Conservation (phyloP, 495 filamentous ascomycete species). For the Alectoria sarmentosa region DNA sequence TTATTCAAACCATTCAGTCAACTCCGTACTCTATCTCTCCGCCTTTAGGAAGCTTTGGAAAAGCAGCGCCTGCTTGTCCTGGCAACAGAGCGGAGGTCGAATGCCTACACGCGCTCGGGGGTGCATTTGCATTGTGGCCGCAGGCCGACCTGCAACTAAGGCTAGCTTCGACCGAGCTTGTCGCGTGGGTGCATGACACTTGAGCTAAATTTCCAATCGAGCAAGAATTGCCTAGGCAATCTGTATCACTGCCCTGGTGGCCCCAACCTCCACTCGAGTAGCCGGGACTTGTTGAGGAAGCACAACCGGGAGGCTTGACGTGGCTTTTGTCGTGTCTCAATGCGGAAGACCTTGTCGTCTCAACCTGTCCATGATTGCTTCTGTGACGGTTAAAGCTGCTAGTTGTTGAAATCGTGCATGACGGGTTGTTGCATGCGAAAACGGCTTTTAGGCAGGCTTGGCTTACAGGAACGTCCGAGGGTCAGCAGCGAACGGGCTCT, state of each 20-base stretch:
- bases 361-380: slow-evolving; percentile 3
- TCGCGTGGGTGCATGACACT: slow-evolving; percentile 19
- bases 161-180: slow-evolving; percentile 15
- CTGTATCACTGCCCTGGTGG: background rate
- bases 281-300: background rate
- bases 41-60: slow-evolving; percentile 1
- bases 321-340: slow-evolving; percentile 17
- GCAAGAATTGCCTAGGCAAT: slow-evolving; percentile 12
- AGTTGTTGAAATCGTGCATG: background rate
- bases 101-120: slow-evolving; percentile 17
- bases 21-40: background rate
- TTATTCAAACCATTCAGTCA: slow-evolving; percentile 11
- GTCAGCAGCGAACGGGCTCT: slow-evolving; percentile 6
- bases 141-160: slow-evolving; percentile 15
- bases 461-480: slow-evolving; percentile 13
- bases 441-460: slow-evolving; percentile 9
- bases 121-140: slow-evolving; percentile 12
- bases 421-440: slow-evolving; percentile 13
- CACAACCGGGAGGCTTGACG: slow-evolving; percentile 17
- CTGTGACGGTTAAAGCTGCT: slow-evolving; percentile 11
- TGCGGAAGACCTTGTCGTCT: slow-evolving; percentile 12
- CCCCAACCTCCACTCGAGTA: background rate
- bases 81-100: slow-evolving; percentile 3
- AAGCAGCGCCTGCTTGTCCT: slow-evolving; percentile 12
- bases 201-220: slow-evolving; percentile 9